Evolutionary conservation across 139 green algal species (phyloP).

Genomic region (Tetraselmis chui): DNA sequence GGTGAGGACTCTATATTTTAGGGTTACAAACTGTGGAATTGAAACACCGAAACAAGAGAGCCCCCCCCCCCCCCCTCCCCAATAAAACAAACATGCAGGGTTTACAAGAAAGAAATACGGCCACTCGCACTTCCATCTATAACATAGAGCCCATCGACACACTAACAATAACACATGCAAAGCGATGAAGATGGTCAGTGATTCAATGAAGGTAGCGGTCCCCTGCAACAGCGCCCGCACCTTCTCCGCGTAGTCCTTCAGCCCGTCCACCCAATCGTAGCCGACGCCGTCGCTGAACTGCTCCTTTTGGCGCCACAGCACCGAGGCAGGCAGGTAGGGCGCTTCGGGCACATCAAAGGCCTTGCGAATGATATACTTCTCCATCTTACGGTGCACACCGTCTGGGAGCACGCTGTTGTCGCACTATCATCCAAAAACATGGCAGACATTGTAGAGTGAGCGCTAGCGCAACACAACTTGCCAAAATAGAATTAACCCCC

Average conservation of each 20-base stretch:
- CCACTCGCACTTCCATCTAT: too few relatives aligned
- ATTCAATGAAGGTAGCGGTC: neutral
- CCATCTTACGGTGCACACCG: slow-evolving; percentile 64
- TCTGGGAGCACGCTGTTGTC: too few relatives aligned
- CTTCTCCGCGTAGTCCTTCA: slow-evolving; percentile 61
- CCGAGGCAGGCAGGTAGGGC: slow-evolving; percentile 78
- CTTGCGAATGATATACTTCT: slow-evolving; percentile 97
- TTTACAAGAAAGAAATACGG: too few relatives aligned
- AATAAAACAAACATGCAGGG: too few relatives aligned
- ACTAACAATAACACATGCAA: neutral
- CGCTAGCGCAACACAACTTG: too few relatives aligned
- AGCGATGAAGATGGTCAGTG: neutral
- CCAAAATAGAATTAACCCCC: too few relatives aligned
- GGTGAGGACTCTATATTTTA: too few relatives aligned
- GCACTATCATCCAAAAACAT: too few relatives aligned
- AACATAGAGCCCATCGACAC: neutral
- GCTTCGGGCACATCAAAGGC: slow-evolving; percentile 88
- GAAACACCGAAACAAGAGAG: neutral
- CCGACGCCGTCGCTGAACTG: slow-evolving; percentile 96
- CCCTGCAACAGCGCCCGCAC: too few relatives aligned
- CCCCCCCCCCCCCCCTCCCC: neutral
- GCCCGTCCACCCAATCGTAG: slow-evolving; percentile 80
- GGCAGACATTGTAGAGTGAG: too few relatives aligned
- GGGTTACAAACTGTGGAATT: too few relatives aligned
- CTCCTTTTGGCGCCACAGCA: slow-evolving; percentile 97